Evolutionary conservation across 345 rosid genomes (phyloP), one percentile per base, ranked within the genome.

Genomic region (Reutealis trisperma): DNA sequence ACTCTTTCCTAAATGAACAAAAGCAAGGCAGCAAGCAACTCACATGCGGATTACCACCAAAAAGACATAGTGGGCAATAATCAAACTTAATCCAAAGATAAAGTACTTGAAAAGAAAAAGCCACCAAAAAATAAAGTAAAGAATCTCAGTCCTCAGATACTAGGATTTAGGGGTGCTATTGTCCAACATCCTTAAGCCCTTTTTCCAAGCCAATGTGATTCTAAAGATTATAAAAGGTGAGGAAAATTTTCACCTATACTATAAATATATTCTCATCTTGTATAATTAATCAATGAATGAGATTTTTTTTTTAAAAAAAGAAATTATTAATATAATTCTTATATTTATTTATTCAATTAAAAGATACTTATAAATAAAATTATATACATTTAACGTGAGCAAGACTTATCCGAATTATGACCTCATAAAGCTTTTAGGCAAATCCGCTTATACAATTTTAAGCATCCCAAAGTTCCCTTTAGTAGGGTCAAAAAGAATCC

Each of bases 11-110:
- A 49, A 49, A 12, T 49, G 15, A 12, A 15, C 54, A 49, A 49
- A 34, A 34, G 37, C 5, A 34, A 34, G 37, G 5, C 4, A 9
- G 54, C 54, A 49, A 61, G 64, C 64, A 61, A 61, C 16, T 27
- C 64, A 25, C 64, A 61, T 61, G 64, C 11, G 27, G 64, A 61
- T 24, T 61, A 61, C 34, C 64, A 61, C 18, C 34, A 62, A 62
- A 27, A 62, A 62, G 66, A 62, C 41, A 62, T 30, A 30, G 66
- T 62, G 41, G 42, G 42, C 42, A 62, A 62, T 2, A 62, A 27
- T 15, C 21, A 62, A 62, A 30, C 34, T 45, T 62, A 15, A 27
- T 62, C 16, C 63, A 27, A 25, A 25, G 64, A 5, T 34, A 34
- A 34, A 34, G 37, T 1, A 34, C 37, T 63, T 30, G 13, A 63